Percentiles rank a stretch among this genome's conserved stretches.
Conservation (phyloP, 106 monocot genomes). For the Acorus gramineus region DNA sequence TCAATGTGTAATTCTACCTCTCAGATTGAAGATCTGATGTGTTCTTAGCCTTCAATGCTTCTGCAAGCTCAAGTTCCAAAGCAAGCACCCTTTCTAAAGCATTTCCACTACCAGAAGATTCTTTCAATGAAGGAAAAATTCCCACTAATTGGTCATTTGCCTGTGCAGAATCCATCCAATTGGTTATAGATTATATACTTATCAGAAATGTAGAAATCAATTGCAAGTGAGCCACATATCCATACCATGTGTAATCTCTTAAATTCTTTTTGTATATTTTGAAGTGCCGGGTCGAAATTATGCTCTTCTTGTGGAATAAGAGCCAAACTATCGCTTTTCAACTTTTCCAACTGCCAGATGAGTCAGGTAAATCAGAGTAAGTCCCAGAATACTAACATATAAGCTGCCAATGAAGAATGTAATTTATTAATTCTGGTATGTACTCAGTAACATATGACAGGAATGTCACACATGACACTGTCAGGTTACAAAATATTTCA, state of each 20-base stretch:
- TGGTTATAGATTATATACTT: neutral
- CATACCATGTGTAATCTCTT: slow-evolving; percentile 63
- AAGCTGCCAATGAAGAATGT: neutral
- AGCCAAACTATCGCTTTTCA: slow-evolving; percentile 65
- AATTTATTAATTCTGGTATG: no score
- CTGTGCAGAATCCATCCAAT: slow-evolving; percentile 16
- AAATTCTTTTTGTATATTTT: slow-evolving; percentile 54
- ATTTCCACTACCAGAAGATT: slow-evolving; percentile 50
- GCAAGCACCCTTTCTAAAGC: slow-evolving; percentile 79
- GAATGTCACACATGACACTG: no score
- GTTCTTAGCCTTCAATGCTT: slow-evolving; percentile 62
- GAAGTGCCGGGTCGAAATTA: slow-evolving; percentile 41
- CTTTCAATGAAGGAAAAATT: slow-evolving; percentile 63
- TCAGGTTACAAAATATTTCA: no score
- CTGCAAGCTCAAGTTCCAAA: slow-evolving; percentile 82
- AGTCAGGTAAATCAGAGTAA: neutral
- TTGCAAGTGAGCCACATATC: neutral
- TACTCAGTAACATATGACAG: no score
- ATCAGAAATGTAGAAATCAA: neutral
- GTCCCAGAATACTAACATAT: no score
- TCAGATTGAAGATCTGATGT: slow-evolving; percentile 34
- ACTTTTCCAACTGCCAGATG: slow-evolving; percentile 60
- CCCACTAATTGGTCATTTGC: slow-evolving; percentile 67
- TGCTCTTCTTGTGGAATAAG: slow-evolving; percentile 33
- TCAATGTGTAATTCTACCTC: slow-evolving; percentile 34